Evolutionary conservation across 345 rosid genomes (phyloP).

Genomic region (Moringa oleifera): DNA sequence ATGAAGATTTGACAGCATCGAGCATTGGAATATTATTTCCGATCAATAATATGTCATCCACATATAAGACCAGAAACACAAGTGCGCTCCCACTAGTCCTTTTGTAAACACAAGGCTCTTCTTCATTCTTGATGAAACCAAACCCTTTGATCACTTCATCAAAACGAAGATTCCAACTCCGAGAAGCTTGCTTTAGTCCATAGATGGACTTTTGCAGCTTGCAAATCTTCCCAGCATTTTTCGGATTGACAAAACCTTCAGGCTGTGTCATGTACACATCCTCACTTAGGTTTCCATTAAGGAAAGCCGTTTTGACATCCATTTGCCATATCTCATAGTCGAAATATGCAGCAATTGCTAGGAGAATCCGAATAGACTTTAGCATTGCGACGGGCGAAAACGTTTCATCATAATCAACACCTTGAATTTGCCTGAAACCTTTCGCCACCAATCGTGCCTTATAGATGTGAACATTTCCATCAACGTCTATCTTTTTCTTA

Average conservation of each 20-base stretch:
- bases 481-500: not conserved
- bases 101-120: conserved; percentile 5
- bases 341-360: not conserved
- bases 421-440: not conserved
- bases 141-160: not conserved
- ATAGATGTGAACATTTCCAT: not conserved
- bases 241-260: not conserved
- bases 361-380: not conserved
- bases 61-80: not conserved
- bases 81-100: not conserved
- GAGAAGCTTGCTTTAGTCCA: conserved; percentile 4
- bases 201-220: not conserved
- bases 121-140: not conserved
- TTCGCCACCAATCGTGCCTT: no score
- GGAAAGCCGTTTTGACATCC: not conserved
- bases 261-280: not conserved
- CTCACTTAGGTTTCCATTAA: no score
- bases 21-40: not conserved
- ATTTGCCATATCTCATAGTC: not conserved
- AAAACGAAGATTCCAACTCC: no score
- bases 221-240: not conserved
- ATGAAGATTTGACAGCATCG: not conserved
- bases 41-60: no score
- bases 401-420: not conserved
- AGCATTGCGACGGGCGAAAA: not conserved